Conservation (phyloP, 1,139 yeast genomes). For the Waltiozyma sp. region DNA sequence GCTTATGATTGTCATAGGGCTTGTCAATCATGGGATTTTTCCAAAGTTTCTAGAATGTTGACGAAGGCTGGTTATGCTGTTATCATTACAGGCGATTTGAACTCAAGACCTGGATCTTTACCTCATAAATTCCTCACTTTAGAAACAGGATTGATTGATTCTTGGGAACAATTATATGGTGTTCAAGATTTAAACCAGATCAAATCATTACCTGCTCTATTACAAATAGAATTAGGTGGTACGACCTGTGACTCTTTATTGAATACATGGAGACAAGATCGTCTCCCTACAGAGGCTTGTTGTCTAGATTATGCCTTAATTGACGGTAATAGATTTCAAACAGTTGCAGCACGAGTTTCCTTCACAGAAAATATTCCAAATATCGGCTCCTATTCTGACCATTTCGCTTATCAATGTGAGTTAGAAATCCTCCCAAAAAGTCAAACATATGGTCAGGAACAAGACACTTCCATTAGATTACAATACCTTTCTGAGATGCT, state of each 20-base stretch:
- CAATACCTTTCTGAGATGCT: conserved; percentile 34
- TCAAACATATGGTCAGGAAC: neutral
- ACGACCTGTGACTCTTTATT: conserved; percentile 81
- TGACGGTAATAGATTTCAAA: conserved; percentile 41
- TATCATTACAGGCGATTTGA: conserved; percentile 85
- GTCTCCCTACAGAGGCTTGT: conserved; percentile 67
- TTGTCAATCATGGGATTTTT: conserved; percentile 94
- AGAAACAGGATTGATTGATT: conserved; percentile 64
- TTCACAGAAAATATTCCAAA: conserved; percentile 61
- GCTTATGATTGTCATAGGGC: conserved; percentile 85
- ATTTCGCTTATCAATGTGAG: conserved; percentile 74
- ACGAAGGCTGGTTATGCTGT: conserved; percentile 72
- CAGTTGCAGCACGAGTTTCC: conserved; percentile 51
- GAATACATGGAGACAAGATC: conserved; percentile 72
- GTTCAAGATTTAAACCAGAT: conserved; percentile 29
- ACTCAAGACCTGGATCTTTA: conserved; percentile 77
- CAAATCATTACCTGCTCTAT: conserved; percentile 43
- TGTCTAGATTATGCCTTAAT: conserved; percentile 84
- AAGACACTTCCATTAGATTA: neutral
- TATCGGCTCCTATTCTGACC: conserved; percentile 76
- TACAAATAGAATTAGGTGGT: conserved; percentile 67
- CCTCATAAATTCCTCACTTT: conserved; percentile 66
- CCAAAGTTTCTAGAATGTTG: conserved; percentile 52
- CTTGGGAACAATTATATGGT: conserved; percentile 69
- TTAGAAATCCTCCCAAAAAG: conserved; percentile 21